phyloP scores from a whole-genome alignment of 306 rosid species.

The Vachellia collinsii region DNA sequence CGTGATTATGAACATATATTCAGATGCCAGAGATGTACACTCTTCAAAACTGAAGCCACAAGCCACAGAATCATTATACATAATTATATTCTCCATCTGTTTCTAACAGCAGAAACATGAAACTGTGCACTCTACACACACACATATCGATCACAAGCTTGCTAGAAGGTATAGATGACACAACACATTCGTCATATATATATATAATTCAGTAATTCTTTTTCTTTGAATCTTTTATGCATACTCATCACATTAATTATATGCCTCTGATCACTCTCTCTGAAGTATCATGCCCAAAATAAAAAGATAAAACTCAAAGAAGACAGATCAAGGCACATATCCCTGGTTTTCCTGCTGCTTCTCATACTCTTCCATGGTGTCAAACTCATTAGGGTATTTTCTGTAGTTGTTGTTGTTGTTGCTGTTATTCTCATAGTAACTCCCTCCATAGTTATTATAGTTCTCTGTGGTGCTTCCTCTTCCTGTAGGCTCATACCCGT shows the following conservation, averaged over 20 bases:
- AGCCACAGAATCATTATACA: neutral
- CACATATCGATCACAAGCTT: neutral
- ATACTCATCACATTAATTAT: neutral
- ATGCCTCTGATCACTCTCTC: slow-evolving; percentile 21
- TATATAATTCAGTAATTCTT: slow-evolving; percentile 12
- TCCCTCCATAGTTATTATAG: slow-evolving; percentile 29
- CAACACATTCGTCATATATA: slow-evolving; percentile 20
- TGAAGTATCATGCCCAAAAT: neutral
- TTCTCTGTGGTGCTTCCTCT: slow-evolving; percentile 13
- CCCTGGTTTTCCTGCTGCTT: slow-evolving; percentile 61
- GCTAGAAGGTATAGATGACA: neutral
- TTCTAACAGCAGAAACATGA: slow-evolving; percentile 30
- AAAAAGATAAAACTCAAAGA: neutral
- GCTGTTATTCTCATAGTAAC: slow-evolving; percentile 34
- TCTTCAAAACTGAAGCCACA: neutral
- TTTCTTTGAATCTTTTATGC: slow-evolving; percentile 12
- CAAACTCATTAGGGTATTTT: slow-evolving; percentile 54
- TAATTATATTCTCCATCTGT: slow-evolving; percentile 4
- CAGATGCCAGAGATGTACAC: neutral
- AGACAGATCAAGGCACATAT: slow-evolving; percentile 44
- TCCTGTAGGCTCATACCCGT: neutral
- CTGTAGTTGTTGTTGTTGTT: slow-evolving; percentile 20
- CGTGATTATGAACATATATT: neutral
- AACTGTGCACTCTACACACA: slow-evolving; percentile 37
- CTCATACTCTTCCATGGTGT: slow-evolving; percentile 83